Evolutionary conservation across 192 early-diverging fungal genomes (phyloP).

Genomic region (Kappamyces sp.): DNA sequence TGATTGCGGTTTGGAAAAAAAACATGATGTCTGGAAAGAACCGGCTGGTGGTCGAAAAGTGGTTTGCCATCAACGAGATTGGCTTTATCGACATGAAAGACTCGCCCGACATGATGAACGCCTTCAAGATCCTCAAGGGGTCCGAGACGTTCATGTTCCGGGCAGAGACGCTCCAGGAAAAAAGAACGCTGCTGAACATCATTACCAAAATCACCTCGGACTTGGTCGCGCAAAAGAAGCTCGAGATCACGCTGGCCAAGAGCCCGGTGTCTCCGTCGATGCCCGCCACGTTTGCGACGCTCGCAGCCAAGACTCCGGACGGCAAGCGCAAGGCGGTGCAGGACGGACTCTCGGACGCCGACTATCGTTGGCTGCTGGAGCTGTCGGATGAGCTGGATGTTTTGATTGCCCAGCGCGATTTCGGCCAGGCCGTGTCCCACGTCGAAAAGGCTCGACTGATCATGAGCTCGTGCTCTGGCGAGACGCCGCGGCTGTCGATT

Average conservation of each 20-base stretch:
- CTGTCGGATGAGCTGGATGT: constrained; percentile 88
- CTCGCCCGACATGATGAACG: constrained; percentile 65
- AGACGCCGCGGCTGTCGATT: constrained; percentile 28
- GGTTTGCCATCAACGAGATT: constrained; percentile 71
- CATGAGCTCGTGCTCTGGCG: constrained; percentile 10
- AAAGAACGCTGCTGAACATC: constrained; percentile 53
- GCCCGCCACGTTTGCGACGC: neutral
- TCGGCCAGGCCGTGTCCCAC: constrained; percentile 67
- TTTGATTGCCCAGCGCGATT: constrained; percentile 85
- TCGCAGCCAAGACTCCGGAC: constrained; percentile 9
- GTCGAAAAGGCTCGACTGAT: constrained; percentile 52
- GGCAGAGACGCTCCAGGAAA: constrained; percentile 63
- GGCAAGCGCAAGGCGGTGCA: constrained; percentile 18
- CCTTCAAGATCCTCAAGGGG: constrained; percentile 80
- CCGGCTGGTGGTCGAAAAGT: constrained; percentile 74
- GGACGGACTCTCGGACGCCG: constrained; percentile 22
- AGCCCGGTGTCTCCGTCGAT: neutral
- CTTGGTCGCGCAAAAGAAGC: constrained; percentile 36
- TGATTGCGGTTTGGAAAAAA: constrained; percentile 75
- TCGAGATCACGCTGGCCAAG: constrained; percentile 21
- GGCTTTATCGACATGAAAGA: constrained; percentile 82
- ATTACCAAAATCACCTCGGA: constrained; percentile 57
- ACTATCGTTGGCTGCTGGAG: constrained; percentile 58
- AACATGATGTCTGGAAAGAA: constrained; percentile 58
- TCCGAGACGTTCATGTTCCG: constrained; percentile 74